A percentile compares a stretch with the other conserved stretches of the same genome.
Conservation (phyloP, 2,329 filamentous ascomycete genomes). For the Penicillium sp. region DNA sequence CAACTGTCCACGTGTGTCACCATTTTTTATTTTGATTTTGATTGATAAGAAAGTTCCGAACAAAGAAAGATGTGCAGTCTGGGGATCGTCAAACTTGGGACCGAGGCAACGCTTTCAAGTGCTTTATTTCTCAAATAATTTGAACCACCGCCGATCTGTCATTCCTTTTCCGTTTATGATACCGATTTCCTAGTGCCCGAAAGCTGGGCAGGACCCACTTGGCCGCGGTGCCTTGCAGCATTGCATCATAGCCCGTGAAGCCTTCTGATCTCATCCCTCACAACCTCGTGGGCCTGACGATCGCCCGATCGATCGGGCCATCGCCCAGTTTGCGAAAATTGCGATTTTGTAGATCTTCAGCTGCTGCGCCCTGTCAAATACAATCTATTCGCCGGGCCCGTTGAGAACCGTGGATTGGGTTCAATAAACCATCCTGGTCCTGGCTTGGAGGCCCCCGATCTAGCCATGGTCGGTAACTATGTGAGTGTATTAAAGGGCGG, state of each 20-base stretch:
- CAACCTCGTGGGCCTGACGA: constrained; percentile 8
- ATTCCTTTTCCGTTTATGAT: neutral
- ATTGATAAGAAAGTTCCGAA: neutral
- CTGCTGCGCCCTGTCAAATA: constrained; percentile 1
- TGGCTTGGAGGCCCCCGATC: neutral
- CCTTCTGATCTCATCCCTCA: constrained; percentile 8
- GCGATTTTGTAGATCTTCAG: constrained; percentile 6
- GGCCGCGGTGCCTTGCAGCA: constrained; percentile 2
- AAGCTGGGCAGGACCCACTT: constrained; percentile 4
- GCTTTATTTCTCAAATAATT: neutral
- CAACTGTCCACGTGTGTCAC: no score
- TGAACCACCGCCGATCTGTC: neutral
- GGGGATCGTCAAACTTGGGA: neutral
- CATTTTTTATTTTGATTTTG: neutral
- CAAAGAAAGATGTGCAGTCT: neutral
- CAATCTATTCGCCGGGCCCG: constrained; percentile 8
- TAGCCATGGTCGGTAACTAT: constrained; percentile 1
- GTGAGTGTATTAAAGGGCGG: constrained; percentile 3
- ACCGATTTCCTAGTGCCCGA: neutral
- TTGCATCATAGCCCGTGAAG: constrained; percentile 11
- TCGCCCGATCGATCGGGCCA: constrained; percentile 19
- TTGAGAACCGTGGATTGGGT: constrained; percentile 8
- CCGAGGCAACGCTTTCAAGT: neutral
- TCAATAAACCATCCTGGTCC: constrained; percentile 3
- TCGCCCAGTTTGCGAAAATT: constrained; percentile 4